These are phyloP conservation scores for Pythium dissotocum DNA, from an alignment of 352 stramenopile genomes.

Conservation along the genomic window DNA sequence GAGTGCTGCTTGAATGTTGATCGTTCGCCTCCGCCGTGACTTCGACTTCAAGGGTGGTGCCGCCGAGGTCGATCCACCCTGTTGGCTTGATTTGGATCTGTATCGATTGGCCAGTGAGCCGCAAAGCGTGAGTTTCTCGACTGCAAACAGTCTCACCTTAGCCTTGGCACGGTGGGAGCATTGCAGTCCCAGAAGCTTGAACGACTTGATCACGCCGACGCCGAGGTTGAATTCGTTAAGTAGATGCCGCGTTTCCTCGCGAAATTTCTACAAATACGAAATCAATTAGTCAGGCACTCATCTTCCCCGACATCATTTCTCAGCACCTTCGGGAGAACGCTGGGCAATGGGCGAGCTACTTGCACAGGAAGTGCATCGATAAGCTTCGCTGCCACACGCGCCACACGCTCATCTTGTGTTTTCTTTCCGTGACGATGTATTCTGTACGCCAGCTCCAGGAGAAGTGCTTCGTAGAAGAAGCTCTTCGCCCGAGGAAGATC, in stretches of 20 bases:
- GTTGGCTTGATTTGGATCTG: constrained; percentile 14
- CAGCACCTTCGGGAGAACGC: constrained; percentile 35
- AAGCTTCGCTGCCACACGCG: constrained; percentile 7
- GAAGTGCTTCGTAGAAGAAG: constrained; percentile 37
- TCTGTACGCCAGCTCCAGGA: constrained; percentile 38
- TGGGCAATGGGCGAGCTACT: constrained; percentile 17
- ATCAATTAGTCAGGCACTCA: neutral
- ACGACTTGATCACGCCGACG: constrained; percentile 34
- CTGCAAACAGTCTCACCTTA: neutral
- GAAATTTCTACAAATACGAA: constrained; percentile 24
- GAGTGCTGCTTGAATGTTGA: constrained; percentile 10
- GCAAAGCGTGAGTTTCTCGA: neutral
- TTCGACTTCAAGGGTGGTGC: constrained; percentile 31
- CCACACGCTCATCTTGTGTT: neutral
- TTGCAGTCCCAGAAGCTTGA: constrained; percentile 8
- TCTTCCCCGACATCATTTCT: neutral
- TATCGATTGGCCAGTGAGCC: neutral
- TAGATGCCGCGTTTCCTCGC: constrained; percentile 31
- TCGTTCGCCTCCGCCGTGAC: neutral
- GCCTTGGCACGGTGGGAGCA: neutral
- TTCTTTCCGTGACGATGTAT: constrained; percentile 32
- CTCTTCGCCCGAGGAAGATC: constrained; percentile 36
- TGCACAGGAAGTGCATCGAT: constrained; percentile 22
- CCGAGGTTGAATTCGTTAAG: constrained; percentile 38
- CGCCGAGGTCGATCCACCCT: constrained; percentile 38